Base-by-base conservation (phyloP, 2,329 filamentous ascomycete species). In the Fusarium nurragi region DNA sequence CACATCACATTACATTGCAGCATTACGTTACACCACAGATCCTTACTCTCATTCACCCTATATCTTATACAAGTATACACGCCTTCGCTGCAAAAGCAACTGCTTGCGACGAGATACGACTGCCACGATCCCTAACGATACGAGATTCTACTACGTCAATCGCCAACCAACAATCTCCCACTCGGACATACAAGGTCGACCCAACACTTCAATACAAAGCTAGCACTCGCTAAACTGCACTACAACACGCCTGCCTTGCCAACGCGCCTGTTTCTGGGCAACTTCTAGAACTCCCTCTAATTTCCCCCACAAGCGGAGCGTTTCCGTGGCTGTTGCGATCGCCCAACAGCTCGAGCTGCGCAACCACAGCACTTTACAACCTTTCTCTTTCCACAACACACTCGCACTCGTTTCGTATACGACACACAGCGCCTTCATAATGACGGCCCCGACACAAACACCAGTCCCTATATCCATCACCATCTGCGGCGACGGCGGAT, bases 401-500 rank as follows among this genome's bases (percentile, higher is more conserved):
- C 18, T 16, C 30, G 43, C 21, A 32, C 38, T 51, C 37, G 34
- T 16, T 37, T 30, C 38, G 38, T 13, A 37, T 12, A 21, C 21
- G 26, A 44, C 19, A 43, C 39, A 12, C 32, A 28, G 18, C 37
- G 38, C 19, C 32, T n/a, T 49, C 54, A 54, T 38, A 39, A 72
- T 72, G 70, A 51, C 70, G 16, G 43, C 60, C 26, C 64, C 63
- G 22, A 45, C 62, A 41, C 70, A 72, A 43, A 65, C 71, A 25
- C 82, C 84, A 1, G 78, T 86, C 18, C 86, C 86, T 61, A 88
- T 90, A 73, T 84, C 88, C 65, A 93, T 94, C 74, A 94, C 92
- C 55, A 92, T 95, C 77, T 94, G 91, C 79, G 92, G 92, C 74
- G 92, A 94, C 75, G 92, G 92, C 73, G 92, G 92, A 60, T 93